Conservation (phyloP, 768 basidiomycete genomes). For the Sarcomyxa edulis region DNA sequence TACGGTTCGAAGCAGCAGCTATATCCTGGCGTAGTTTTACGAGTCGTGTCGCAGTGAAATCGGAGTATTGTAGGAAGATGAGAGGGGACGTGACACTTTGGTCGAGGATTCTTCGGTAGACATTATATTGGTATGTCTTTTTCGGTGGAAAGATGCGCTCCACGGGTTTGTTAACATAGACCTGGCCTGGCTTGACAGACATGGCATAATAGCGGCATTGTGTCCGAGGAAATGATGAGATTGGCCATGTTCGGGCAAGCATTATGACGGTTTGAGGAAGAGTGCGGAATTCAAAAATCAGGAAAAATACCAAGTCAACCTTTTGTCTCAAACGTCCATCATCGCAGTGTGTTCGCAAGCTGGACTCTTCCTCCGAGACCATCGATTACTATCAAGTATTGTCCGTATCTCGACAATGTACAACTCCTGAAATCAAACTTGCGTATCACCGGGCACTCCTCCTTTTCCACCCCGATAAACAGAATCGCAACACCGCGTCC, state of each 20-base stretch:
- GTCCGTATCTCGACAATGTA: conserved; percentile 42
- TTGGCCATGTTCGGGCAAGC: no score
- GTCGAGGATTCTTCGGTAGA: conserved; percentile 70
- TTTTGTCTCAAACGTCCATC: no score
- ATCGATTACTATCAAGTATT: conserved; percentile 61
- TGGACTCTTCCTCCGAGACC: conserved; percentile 2
- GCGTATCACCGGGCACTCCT: conserved; percentile 68
- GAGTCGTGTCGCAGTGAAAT: conserved; percentile 66
- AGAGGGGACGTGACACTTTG: conserved; percentile 53
- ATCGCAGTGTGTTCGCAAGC: no score
- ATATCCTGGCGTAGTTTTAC: conserved; percentile 68
- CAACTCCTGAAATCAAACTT: conserved; percentile 52
- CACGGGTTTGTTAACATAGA: conserved; percentile 45
- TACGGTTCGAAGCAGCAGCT: conserved; percentile 43
- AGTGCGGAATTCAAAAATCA: no score
- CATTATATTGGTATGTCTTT: conserved; percentile 77
- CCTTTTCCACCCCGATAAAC: conserved; percentile 52
- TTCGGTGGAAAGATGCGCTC: conserved; percentile 73
- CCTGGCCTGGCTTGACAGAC: conserved; percentile 45
- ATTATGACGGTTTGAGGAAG: no score
- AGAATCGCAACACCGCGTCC: background rate
- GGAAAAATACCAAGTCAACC: no score
- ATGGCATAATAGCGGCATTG: conserved; percentile 47
- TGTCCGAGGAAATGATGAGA: conserved; percentile 11
- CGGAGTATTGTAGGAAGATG: conserved; percentile 74